Evolutionary conservation across 345 rosid genomes (phyloP).

Genomic region (Fremontodendron californicum): DNA sequence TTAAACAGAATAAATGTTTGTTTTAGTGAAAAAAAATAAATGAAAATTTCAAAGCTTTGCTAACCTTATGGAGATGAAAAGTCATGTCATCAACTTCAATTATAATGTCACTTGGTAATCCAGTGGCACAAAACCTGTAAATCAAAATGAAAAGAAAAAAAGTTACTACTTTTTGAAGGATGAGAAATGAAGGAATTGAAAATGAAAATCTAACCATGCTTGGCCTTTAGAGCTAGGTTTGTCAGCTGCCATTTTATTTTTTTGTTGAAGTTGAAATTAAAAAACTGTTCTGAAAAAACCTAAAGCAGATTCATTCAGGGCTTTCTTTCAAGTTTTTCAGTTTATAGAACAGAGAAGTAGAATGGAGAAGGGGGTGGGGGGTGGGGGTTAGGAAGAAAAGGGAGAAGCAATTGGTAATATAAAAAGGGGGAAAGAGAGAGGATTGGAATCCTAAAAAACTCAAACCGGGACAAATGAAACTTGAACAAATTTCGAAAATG

Average conservation of each 20-base stretch:
- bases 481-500: background rate
- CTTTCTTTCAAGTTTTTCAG: background rate
- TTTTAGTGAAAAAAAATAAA: background rate
- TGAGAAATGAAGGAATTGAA: background rate
- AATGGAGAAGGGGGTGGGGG: background rate
- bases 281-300: background rate
- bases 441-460: background rate
- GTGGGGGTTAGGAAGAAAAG: background rate
- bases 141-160: background rate
- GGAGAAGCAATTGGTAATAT: background rate
- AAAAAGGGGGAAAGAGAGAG: background rate
- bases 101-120: slow-evolving; percentile 86
- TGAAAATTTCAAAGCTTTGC: background rate
- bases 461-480: background rate
- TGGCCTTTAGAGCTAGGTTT: slow-evolving; percentile 72
- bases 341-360: background rate
- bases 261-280: background rate
- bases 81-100: slow-evolving; percentile 83
- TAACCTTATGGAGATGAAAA: slow-evolving; percentile 94
- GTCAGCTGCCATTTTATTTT: slow-evolving; percentile 56
- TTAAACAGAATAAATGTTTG: background rate
- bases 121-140: slow-evolving; percentile 88
- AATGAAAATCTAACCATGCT: slow-evolving; percentile 64
- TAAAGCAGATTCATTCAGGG: slow-evolving; percentile 27
- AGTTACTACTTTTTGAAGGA: background rate